Conservation (phyloP, 1,284 basidiomycete species). For the Jaminaea rosea region DNA sequence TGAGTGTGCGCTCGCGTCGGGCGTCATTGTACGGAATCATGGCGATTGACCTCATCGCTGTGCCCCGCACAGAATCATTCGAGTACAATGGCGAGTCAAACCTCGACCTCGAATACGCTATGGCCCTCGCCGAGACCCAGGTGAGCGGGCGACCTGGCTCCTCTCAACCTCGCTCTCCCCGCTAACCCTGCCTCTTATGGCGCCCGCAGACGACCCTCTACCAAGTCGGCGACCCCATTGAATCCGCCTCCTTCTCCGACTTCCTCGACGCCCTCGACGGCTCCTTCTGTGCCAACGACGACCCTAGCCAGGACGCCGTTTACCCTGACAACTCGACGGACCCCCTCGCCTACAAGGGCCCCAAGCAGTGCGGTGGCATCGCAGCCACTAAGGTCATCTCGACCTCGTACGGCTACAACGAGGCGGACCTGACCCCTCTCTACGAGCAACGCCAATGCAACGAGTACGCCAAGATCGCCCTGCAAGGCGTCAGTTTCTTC, state of each 20-base stretch:
- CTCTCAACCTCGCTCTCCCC: no score
- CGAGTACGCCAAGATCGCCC: constrained; percentile 56
- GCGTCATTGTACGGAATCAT: no score
- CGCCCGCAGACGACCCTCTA: constrained; percentile 52
- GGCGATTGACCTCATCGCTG: no score
- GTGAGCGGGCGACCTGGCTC: no score
- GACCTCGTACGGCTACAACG: constrained; percentile 52
- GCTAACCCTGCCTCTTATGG: no score
- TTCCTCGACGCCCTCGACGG: constrained; percentile 52
- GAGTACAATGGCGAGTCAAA: constrained; percentile 53
- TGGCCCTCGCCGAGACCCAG: constrained; percentile 51
- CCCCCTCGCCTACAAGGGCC: constrained; percentile 49
- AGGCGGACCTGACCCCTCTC: constrained; percentile 51
- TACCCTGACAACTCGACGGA: constrained; percentile 53
- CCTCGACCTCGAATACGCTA: constrained; percentile 55
- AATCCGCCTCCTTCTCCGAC: constrained; percentile 21
- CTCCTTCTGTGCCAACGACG: constrained; percentile 58
- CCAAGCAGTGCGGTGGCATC: constrained; percentile 54
- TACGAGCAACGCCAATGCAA: constrained; percentile 54
- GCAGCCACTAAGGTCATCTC: constrained; percentile 55
- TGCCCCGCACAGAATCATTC: no score
- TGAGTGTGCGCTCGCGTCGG: no score
- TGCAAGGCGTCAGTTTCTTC: no score
- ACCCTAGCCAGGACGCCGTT: constrained; percentile 54
- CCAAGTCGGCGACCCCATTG: constrained; percentile 52